Evolutionary conservation across 345 rosid species (phyloP), one percentile per base, ranked within the genome.

Genomic region (Lepidium sativum): DNA sequence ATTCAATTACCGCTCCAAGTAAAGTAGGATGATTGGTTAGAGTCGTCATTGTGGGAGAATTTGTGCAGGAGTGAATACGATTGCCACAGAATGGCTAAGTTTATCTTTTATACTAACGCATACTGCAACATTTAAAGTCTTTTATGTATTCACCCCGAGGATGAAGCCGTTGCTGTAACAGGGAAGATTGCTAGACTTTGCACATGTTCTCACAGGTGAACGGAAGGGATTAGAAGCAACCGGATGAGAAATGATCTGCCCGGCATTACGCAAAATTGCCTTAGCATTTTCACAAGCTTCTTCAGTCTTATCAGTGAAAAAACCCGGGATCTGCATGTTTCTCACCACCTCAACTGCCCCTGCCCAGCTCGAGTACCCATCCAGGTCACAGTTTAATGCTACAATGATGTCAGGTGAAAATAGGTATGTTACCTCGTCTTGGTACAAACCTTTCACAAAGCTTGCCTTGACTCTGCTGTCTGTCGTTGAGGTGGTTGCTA

Each of bases 221-320:
- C 49, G 69, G 34, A 70, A 61, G 37, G 75, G 69, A 57, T 70
- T 62, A 27, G 69, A 63, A 63, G 57, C 48, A 54, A 14, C 64
- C 3, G 37, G 27, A 13, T 53, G 50, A 44, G 63, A 41, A 14
- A 42, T 52, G 33, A 23, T 42, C 12, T 60, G 11, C 54, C 89
- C 83, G 31, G 84, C 77, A 6, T 78, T 62, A 31, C 78, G 78
- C 47, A 80, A 69, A 21, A 68, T 73, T 60, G 71, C 77, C 70
- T 80, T 78, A n/a, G 82, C 72, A 68, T 80, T 77, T 53, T 65
- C 65, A 5, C 81, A 84, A 14, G 78, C 68, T 64, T 81, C 69
- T 68, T 84, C 89, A 13, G 83, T 80, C 47, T 65, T 77, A 48
- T 84, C 80, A 2, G 83, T 82, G 62, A 80, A 77, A 69, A 78